Conservation (phyloP, 257 asterid species). For the Petrea volubilis region DNA sequence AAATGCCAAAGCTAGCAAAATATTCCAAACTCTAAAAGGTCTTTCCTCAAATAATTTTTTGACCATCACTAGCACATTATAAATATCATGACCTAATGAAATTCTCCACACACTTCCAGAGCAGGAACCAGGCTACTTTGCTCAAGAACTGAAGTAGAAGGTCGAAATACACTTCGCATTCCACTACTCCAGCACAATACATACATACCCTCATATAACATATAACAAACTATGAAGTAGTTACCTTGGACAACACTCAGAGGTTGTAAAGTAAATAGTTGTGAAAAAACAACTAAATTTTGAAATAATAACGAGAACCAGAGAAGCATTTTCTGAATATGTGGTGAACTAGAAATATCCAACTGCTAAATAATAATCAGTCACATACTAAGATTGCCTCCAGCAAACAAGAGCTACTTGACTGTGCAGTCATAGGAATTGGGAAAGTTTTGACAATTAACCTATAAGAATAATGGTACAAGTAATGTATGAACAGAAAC, state of each 20-base stretch:
- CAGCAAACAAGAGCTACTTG: slow-evolving; percentile 2
- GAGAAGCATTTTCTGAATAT: slow-evolving; percentile 5
- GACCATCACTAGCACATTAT: neutral
- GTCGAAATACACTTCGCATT: neutral
- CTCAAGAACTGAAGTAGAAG: slow-evolving; percentile 7
- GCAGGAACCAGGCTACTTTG: slow-evolving; percentile 1
- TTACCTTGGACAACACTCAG: neutral
- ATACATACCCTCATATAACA: neutral
- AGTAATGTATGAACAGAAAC: too few species aligned
- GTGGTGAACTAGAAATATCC: slow-evolving; percentile 5
- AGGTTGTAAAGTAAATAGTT: neutral
- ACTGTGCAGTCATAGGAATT: neutral
- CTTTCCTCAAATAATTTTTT: neutral
- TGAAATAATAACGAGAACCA: neutral
- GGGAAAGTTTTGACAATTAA: slow-evolving; percentile 6
- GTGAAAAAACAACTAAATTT: neutral
- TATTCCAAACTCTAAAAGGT: neutral
- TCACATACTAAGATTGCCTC: neutral
- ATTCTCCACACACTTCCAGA: too few species aligned
- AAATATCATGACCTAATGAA: too few species aligned
- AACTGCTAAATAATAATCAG: neutral
- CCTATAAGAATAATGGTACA: neutral
- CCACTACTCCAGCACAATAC: neutral
- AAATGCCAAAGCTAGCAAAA: neutral
- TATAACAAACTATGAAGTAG: neutral